A percentile compares a stretch with the other conserved stretches of the same genome.
phyloP scores from a whole-genome alignment of 140 eudicot species.

The Erigeron philadelphicus region DNA sequence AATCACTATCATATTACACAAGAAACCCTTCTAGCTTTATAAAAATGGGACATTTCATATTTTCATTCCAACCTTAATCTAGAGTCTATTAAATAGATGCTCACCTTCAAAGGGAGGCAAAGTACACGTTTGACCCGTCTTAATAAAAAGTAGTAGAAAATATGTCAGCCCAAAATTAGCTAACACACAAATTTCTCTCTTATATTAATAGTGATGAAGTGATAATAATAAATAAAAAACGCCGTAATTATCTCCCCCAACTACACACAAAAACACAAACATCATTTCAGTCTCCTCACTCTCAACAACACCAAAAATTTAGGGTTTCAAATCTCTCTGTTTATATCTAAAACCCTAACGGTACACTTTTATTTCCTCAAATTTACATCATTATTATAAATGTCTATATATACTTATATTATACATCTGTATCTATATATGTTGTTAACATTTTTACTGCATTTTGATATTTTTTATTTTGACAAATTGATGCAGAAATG shows the following conservation, averaged over 20 bases:
- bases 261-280: neutral
- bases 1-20: too few species aligned
- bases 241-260: conserved; percentile 36
- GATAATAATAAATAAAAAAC: neutral
- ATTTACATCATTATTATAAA: conserved; percentile 4
- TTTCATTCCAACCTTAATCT: too few species aligned
- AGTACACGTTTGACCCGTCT: conserved; percentile 20
- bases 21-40: too few species aligned
- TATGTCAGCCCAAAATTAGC: conserved; percentile 26
- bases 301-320: conserved; percentile 34
- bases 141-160: neutral
- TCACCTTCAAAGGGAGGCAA: neutral
- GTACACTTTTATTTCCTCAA: conserved; percentile 16
- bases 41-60: too few species aligned
- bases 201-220: conserved; percentile 17
- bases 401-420: conserved; percentile 9
- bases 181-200: conserved; percentile 21
- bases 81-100: neutral
- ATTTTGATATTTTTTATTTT: too few species aligned
- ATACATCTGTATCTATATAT: neutral
- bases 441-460: neutral
- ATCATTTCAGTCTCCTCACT: conserved; percentile 28
- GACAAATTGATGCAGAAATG: conserved; percentile 25
- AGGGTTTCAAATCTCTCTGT: conserved; percentile 39
- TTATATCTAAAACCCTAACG: conserved; percentile 24